phyloP scores from a whole-genome alignment of 495 filamentous ascomycete species.

The Emericellopsis terricola region DNA sequence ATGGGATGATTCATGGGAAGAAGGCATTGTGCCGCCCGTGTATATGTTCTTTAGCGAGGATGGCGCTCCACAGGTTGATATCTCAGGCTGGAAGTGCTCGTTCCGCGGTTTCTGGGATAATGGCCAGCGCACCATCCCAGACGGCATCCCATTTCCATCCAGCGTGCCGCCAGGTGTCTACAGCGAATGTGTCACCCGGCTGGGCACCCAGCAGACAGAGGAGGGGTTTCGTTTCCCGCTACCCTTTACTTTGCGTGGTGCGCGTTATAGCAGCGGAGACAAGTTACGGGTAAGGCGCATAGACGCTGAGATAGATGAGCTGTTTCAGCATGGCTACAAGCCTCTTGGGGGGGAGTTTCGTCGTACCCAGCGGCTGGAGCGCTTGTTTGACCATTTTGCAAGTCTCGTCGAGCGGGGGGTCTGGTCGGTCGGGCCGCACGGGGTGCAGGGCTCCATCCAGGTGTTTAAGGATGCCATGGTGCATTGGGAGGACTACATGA shows the following conservation, averaged over 20 bases:
- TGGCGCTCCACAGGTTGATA: slow-evolving; percentile 5
- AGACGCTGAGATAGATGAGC: slow-evolving; percentile 10
- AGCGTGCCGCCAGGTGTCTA: slow-evolving; percentile 6
- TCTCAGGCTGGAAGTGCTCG: slow-evolving; percentile 8
- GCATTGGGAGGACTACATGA: slow-evolving; percentile 6
- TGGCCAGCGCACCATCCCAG: not conserved
- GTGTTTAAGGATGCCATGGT: slow-evolving; percentile 18
- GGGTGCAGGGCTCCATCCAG: slow-evolving; percentile 21
- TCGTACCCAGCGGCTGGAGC: slow-evolving; percentile 17
- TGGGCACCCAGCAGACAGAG: slow-evolving; percentile 5
- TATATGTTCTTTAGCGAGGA: slow-evolving; percentile 10
- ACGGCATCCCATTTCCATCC: not conserved
- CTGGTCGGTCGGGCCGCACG: slow-evolving; percentile 21
- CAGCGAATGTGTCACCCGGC: slow-evolving; percentile 5
- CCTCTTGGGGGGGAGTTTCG: slow-evolving; percentile 17
- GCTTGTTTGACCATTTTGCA: slow-evolving; percentile 16
- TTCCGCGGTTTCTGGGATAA: not conserved
- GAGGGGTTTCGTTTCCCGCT: slow-evolving; percentile 11
- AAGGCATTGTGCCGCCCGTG: slow-evolving; percentile 6
- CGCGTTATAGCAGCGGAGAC: slow-evolving; percentile 18
- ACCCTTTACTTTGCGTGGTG: slow-evolving; percentile 9
- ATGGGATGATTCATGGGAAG: not conserved
- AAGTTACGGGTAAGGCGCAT: too few relatives aligned
- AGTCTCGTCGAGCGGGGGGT: slow-evolving; percentile 18
- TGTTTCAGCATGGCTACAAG: slow-evolving; percentile 23